Evolutionary conservation across 306 rosid genomes (phyloP).

Genomic region (Vigna unguiculata): DNA sequence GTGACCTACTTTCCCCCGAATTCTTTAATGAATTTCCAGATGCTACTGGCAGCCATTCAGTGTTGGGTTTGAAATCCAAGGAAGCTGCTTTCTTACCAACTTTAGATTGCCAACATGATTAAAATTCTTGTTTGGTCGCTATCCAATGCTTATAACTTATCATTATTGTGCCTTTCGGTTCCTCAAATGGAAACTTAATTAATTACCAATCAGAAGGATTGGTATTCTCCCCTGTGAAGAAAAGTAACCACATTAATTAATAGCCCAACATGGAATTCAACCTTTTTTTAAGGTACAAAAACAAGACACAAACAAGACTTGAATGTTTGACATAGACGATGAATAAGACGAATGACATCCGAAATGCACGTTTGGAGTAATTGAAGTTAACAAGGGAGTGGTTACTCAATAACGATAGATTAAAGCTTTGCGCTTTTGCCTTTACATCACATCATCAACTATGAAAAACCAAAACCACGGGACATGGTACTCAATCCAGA

Average conservation of each 20-base stretch:
- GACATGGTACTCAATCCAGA: constrained; percentile 26
- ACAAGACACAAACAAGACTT: constrained; percentile 30
- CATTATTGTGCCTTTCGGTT: constrained; percentile 43
- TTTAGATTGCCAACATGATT: constrained; percentile 41
- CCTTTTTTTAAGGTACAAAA: neutral
- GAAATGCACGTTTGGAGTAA: neutral
- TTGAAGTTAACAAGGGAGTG: constrained; percentile 6
- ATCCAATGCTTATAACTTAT: constrained; percentile 25
- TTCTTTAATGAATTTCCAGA: constrained; percentile 44
- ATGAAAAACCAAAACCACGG: constrained; percentile 29
- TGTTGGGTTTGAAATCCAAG: constrained; percentile 32
- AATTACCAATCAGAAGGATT: constrained; percentile 24
- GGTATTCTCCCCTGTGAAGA: constrained; percentile 14
- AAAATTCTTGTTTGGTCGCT: constrained; percentile 31
- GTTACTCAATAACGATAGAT: neutral
- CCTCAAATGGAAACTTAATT: constrained; percentile 43
- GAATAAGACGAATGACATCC: constrained; percentile 7
- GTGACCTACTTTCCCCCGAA: constrained; percentile 33
- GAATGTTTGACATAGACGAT: neutral
- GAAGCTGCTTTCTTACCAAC: constrained; percentile 37
- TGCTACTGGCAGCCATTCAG: constrained; percentile 13
- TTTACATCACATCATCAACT: constrained; percentile 18
- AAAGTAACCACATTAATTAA: constrained; percentile 34
- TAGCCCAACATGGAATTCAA: constrained; percentile 32
- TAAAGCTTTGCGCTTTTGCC: neutral